Evolutionary conservation across 345 rosid genomes (phyloP).

Genomic region (Leavenworthia alabamica): DNA sequence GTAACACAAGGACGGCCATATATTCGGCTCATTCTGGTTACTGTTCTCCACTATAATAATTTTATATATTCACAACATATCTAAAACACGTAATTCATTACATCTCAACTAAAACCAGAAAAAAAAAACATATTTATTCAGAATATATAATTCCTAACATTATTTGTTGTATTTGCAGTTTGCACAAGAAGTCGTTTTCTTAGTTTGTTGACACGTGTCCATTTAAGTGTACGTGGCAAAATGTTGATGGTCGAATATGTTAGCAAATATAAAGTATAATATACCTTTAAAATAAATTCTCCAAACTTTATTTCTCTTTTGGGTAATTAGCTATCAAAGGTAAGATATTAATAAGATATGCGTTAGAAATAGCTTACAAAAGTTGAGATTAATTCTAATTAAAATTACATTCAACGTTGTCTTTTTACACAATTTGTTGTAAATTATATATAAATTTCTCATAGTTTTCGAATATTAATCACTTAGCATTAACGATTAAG

Average conservation of each 20-base stretch:
- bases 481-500: constrained; percentile 13
- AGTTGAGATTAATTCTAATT: not conserved
- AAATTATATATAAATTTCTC: not conserved
- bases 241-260: not conserved
- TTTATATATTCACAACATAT: not conserved
- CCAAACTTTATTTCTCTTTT: constrained; percentile 1
- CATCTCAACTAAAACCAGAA: not conserved
- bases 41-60: constrained; percentile 4
- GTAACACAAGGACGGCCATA: constrained; percentile 12
- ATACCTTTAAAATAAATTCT: not conserved
- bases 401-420: not conserved
- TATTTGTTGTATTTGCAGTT: not conserved
- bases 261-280: not conserved
- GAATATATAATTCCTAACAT: not conserved
- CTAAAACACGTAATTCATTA: not conserved
- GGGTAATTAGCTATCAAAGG: constrained; percentile 9
- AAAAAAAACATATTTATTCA: too few relatives aligned
- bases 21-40: constrained; percentile 5
- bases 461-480: constrained; percentile 9
- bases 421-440: not conserved
- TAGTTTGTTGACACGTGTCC: constrained; percentile 30
- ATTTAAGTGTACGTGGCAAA: constrained; percentile 5
- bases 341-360: not conserved
- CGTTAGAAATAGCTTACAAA: not conserved
- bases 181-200: not conserved